Percentiles rank a stretch among this genome's conserved stretches.
phyloP scores from a whole-genome alignment of 768 basidiomycete genomes.

The Lanmaoa rubissima region DNA sequence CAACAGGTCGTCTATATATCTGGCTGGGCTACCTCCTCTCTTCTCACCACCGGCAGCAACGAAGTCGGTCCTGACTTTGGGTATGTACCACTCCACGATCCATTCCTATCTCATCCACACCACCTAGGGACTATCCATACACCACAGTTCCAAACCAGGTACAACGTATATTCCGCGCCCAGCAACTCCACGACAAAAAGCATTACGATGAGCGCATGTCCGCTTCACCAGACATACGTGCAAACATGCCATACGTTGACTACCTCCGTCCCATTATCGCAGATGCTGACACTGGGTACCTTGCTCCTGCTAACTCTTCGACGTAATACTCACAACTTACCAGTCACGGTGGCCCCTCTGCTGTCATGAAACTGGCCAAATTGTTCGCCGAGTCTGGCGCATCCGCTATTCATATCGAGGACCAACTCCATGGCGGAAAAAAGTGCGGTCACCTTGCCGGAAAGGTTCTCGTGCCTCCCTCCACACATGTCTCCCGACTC shows the following conservation, averaged over 20 bases:
- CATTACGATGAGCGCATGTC: constrained; percentile 85
- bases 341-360: constrained; percentile 89
- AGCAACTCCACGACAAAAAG: constrained; percentile 90
- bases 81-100: constrained; percentile 33
- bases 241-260: constrained; percentile 76
- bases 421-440: constrained; percentile 93
- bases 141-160: constrained; percentile 97
- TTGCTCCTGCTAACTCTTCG: neutral
- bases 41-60: constrained; percentile 86
- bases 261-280: constrained; percentile 93
- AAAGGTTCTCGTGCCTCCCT: constrained; percentile 90
- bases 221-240: constrained; percentile 58
- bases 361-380: constrained; percentile 93
- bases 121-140: constrained; percentile 84
- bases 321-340: constrained; percentile 7
- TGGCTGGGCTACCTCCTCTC: constrained; percentile 86
- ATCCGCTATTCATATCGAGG: constrained; percentile 88
- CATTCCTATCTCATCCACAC: neutral
- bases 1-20: constrained; percentile 91
- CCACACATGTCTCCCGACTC: constrained; percentile 82
- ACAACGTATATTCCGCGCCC: constrained; percentile 86
- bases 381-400: constrained; percentile 95
- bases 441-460: constrained; percentile 93
- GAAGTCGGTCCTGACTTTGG: constrained; percentile 92
- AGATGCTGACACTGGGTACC: constrained; percentile 90